phyloP scores from a whole-genome alignment of 352 stramenopile species.

The Phytophthora citrophthora region DNA sequence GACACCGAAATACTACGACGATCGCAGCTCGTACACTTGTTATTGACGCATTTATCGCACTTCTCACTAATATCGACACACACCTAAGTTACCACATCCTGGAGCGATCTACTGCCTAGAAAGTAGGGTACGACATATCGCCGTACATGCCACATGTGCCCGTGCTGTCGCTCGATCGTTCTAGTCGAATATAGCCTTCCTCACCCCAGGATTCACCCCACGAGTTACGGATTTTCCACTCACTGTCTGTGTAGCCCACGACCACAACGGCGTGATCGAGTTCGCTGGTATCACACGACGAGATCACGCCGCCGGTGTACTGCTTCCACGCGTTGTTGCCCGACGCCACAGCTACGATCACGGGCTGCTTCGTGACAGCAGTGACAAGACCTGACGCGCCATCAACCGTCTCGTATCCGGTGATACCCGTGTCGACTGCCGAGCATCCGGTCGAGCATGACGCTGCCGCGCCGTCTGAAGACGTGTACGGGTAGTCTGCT shows the following conservation, averaged over 20 bases:
- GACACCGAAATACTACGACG: constrained; percentile 6
- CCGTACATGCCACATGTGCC: constrained; percentile 67
- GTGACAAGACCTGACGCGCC: constrained; percentile 28
- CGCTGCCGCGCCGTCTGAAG: constrained; percentile 24
- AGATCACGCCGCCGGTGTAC: constrained; percentile 94
- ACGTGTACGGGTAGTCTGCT: constrained; percentile 42
- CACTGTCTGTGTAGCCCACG: constrained; percentile 93
- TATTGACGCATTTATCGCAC: constrained; percentile 19
- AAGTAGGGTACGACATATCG: constrained; percentile 61
- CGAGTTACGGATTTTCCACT: constrained; percentile 98
- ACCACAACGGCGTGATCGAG: constrained; percentile 98
- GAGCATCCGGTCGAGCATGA: constrained; percentile 34
- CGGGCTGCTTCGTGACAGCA: constrained; percentile 72
- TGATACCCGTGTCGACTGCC: constrained; percentile 45
- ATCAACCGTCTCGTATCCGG: constrained; percentile 69
- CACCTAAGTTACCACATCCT: constrained; percentile 16
- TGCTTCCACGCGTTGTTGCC: constrained; percentile 96
- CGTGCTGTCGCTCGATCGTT: constrained; percentile 72
- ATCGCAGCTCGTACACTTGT: not conserved
- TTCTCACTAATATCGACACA: constrained; percentile 5
- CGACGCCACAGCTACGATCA: constrained; percentile 95
- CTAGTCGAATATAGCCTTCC: constrained; percentile 93
- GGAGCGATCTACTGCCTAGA: constrained; percentile 23
- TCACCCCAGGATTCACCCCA: constrained; percentile 96
- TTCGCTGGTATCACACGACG: constrained; percentile 70